Evolutionary conservation across 2,329 filamentous ascomycete species (phyloP).

Genomic region (Colletotrichum zoysiae): DNA sequence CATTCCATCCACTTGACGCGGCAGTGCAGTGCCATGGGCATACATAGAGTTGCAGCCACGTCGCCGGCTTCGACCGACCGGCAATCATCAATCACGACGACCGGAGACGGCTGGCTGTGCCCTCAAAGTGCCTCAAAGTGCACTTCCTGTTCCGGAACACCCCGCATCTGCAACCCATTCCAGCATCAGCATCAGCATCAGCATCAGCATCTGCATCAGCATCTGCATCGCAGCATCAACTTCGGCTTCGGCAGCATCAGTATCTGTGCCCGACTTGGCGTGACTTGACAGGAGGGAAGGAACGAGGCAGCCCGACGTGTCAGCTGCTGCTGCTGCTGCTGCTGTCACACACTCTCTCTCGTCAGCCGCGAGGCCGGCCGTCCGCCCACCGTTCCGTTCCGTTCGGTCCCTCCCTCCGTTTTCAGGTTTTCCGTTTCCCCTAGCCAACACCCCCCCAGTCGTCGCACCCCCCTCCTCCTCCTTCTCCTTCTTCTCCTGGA

Average conservation of each 20-base stretch:
- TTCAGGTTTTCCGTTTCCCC: not conserved
- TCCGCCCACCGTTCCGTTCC: not conserved
- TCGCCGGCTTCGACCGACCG: not conserved
- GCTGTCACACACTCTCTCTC: not conserved
- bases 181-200: conserved; percentile 14
- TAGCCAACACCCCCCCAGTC: not conserved
- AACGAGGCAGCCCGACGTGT: not conserved
- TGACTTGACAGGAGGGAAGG: not conserved
- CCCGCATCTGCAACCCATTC: conserved; percentile 17
- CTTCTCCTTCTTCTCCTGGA: conserved; percentile 1
- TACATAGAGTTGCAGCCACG: conserved; percentile 13
- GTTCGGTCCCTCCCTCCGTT: conserved; percentile 9
- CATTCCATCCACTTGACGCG: not conserved
- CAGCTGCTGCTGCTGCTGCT: not conserved
- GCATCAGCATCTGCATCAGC: conserved; percentile 1
- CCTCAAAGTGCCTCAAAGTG: conserved; percentile 21
- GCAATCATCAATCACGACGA: not conserved
- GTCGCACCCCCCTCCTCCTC: not conserved
- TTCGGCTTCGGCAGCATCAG: not conserved
- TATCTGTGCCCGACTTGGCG: not conserved
- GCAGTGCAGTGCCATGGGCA: not conserved
- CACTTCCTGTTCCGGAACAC: conserved; percentile 38
- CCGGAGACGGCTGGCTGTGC: conserved; percentile 33
- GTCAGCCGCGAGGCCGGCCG: no score
- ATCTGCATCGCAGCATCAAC: conserved; percentile 3